phyloP scores from a whole-genome alignment of 129 eudicot genomes.

The Kitagawia praeruptora region DNA sequence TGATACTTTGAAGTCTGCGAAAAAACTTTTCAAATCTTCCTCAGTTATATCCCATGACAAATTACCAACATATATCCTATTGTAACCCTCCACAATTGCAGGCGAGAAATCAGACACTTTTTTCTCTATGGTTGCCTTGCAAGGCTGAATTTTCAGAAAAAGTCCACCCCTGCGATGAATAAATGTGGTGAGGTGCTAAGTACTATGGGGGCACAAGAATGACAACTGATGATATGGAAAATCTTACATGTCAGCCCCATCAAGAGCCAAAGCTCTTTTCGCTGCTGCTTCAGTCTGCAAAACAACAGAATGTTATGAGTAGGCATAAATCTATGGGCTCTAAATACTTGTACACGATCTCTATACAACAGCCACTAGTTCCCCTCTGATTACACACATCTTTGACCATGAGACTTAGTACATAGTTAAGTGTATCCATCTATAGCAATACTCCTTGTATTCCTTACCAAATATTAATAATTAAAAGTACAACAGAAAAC shows the following conservation, averaged over 20 bases:
- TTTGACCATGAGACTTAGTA: not conserved
- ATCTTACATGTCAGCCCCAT: slow-evolving; percentile 95
- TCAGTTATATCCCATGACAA: slow-evolving; percentile 90
- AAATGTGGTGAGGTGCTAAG: not conserved
- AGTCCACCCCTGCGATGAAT: slow-evolving; percentile 79
- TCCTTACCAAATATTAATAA: not conserved
- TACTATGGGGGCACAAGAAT: slow-evolving; percentile 4
- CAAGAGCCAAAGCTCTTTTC: slow-evolving; percentile 81
- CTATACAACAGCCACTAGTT: not conserved
- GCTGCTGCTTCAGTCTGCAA: slow-evolving; percentile 94
- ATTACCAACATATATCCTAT: slow-evolving; percentile 80
- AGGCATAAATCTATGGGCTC: not conserved
- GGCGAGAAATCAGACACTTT: slow-evolving; percentile 70
- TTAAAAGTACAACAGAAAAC: too few relatives aligned
- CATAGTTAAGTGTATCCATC: not conserved
- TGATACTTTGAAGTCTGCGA: slow-evolving; percentile 57
- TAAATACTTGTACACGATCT: not conserved
- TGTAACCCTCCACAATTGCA: slow-evolving; percentile 77
- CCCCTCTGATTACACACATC: not conserved
- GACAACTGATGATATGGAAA: not conserved
- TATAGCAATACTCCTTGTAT: not conserved
- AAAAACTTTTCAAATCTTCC: slow-evolving; percentile 63
- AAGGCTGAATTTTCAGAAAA: slow-evolving; percentile 75
- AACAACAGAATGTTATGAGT: not conserved
- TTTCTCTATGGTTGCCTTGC: slow-evolving; percentile 45